Evolutionary conservation across 768 basidiomycete genomes (phyloP).

Genomic region (Austroboletus festivus): DNA sequence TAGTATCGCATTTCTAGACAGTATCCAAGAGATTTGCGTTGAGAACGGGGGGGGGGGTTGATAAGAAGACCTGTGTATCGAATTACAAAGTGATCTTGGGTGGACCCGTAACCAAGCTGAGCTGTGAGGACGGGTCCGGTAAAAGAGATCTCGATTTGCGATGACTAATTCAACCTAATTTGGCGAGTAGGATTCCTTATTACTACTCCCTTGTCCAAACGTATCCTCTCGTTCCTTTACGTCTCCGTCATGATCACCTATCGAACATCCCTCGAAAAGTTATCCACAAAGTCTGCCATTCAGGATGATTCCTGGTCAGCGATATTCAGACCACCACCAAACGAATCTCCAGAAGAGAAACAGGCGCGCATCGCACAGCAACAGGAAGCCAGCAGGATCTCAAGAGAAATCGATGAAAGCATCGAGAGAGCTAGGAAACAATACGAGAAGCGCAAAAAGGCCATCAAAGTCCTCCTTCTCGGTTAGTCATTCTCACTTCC

Average conservation of each 20-base stretch:
- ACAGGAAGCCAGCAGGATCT: slow-evolving; percentile 23
- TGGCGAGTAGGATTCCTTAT: not conserved
- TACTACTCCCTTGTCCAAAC: not conserved
- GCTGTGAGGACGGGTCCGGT: too few species aligned
- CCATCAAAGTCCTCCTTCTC: slow-evolving; percentile 29
- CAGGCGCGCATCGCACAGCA: slow-evolving; percentile 12
- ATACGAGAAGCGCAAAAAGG: slow-evolving; percentile 24
- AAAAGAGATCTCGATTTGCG: not conserved
- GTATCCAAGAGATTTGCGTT: too few species aligned
- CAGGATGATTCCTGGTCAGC: slow-evolving; percentile 24
- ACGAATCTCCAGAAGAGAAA: slow-evolving; percentile 11
- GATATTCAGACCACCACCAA: slow-evolving; percentile 14
- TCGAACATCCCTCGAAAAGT: not conserved
- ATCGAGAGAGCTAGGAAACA: slow-evolving; percentile 25
- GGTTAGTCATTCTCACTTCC: slow-evolving; percentile 6
- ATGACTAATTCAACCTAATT: not conserved
- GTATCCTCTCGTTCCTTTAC: not conserved
- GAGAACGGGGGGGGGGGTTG: too few species aligned
- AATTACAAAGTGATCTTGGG: too few species aligned
- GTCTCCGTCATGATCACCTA: slow-evolving; percentile 5
- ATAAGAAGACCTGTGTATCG: too few species aligned
- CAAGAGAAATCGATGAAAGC: slow-evolving; percentile 27
- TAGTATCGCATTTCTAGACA: too few species aligned
- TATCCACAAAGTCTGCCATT: not conserved
- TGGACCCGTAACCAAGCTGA: too few species aligned